Base-by-base conservation (phyloP, 2,329 filamentous ascomycete genomes). In the Septoria linicola region DNA sequence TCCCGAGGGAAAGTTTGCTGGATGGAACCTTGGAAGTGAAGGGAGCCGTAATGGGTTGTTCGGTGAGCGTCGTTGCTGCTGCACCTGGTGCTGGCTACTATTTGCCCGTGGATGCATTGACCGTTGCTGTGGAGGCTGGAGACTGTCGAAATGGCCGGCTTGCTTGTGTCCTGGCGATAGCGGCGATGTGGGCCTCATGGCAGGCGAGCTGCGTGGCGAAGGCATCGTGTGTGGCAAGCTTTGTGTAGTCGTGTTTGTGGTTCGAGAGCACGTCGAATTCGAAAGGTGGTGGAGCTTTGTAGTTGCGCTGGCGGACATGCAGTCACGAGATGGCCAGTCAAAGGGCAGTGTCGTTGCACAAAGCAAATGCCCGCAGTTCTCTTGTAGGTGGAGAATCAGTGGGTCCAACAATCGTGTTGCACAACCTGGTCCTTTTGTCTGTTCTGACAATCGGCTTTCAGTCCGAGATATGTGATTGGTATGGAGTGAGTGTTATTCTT, bases 11-110 rank as follows among this genome's bases (percentile, higher is more conserved):
- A 73, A 79, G 64, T 78, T 78, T 55, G 76, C 75, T 5, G 76
- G 76, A 53, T 79, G 76, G 67, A 77, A 79, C 51, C 74, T 72
- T 37, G 76, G 76, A 34, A 79, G 67, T 1, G 72, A 72, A n/a
- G 75, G 74, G 11, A 79, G 65, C 49, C 73, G 72, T 30, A 78
- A 65, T 20, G 70, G 67, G 41, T 66, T 67, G 42, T 66, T 65
- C 35, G 40, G 32, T 3, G 55, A 51, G 10, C 65, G 64, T 37
- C 68, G 68, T 11, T 68, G 67, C 30, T 48, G 44, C 8, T 47
- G 43, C 14, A 32, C 27, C 7, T 37, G 13, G 16, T 40, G 43
- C 40, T 69, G 67, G 41, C 65, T 57, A 47, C 61, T 69, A 49
- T 61, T 50, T 21, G 59, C 35, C 41, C 63, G 44, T 35, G 61